Percentiles rank a stretch among this genome's conserved stretches.
phyloP scores from a whole-genome alignment of 345 rosid genomes.

The Eucalyptus regnans region DNA sequence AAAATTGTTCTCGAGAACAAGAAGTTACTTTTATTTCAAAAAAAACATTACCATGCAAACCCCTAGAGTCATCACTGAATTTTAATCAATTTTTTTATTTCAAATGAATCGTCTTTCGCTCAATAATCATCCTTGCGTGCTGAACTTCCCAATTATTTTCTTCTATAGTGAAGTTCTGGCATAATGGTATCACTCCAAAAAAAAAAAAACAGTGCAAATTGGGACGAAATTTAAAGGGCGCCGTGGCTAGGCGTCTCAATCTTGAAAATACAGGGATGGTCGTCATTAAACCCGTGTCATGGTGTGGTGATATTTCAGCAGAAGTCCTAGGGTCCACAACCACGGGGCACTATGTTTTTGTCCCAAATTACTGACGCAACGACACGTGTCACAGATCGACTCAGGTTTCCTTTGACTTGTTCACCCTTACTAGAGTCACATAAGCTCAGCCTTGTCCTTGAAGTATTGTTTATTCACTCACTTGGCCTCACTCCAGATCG shows the following conservation, averaged over 20 bases:
- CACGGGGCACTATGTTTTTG: background rate
- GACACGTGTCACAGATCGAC: fast-evolving
- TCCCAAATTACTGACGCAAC: fast-evolving
- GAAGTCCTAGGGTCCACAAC: background rate
- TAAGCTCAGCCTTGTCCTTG: background rate
- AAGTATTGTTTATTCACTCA: too few species aligned
- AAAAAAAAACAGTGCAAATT: background rate
- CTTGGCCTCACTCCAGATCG: background rate
- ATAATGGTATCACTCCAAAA: background rate
- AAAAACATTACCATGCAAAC: too few species aligned
- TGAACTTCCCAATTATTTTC: background rate
- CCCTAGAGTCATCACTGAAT: background rate
- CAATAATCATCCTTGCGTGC: background rate
- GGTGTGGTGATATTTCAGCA: background rate
- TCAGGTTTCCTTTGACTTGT: background rate
- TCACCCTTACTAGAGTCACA: background rate
- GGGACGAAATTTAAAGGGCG: background rate
- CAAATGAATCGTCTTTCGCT: background rate
- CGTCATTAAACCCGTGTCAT: background rate
- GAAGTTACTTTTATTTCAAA: too few species aligned
- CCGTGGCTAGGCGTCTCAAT: background rate
- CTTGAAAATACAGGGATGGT: background rate
- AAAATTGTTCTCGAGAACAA: too few species aligned
- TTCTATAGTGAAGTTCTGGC: background rate
- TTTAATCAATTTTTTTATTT: background rate